phyloP scores from a whole-genome alignment of 2,329 filamentous ascomycete species.

The Atkinsonella hypoxylon region DNA sequence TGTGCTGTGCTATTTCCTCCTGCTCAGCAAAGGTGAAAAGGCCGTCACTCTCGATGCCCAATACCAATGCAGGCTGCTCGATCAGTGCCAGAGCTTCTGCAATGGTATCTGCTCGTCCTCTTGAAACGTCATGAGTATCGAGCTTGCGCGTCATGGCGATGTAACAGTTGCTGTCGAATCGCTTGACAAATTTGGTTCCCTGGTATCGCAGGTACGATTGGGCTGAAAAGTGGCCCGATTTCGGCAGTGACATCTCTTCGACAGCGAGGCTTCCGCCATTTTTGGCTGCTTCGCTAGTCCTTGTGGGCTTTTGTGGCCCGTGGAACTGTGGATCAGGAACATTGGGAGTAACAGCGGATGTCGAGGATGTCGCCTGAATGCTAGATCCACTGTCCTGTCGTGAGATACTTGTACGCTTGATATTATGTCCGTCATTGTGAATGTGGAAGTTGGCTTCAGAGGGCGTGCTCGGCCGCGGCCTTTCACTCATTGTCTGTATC shows the following conservation, averaged over 20 bases:
- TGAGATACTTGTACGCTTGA: conserved; percentile 41
- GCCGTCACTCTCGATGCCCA: conserved; percentile 92
- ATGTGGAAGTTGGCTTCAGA: conserved; percentile 67
- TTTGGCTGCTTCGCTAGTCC: not conserved
- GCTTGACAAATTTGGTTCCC: conserved; percentile 88
- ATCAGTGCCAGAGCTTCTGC: conserved; percentile 69
- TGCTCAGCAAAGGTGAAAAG: conserved; percentile 97
- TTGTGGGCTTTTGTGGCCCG: conserved; percentile 30
- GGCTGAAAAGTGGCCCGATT: conserved; percentile 89
- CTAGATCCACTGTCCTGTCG: conserved; percentile 29
- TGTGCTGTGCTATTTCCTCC: conserved; percentile 73
- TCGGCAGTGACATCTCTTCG: conserved; percentile 36
- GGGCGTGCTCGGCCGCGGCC: conserved; percentile 45
- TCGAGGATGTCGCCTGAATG: conserved; percentile 10
- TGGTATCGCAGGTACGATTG: conserved; percentile 97
- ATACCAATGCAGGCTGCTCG: conserved; percentile 76
- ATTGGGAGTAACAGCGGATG: conserved; percentile 9
- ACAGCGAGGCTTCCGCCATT: conserved; percentile 37
- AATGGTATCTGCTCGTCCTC: conserved; percentile 56
- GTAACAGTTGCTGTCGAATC: conserved; percentile 98
- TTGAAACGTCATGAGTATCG: conserved; percentile 90
- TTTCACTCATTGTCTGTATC: conserved; percentile 69
- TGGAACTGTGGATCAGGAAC: conserved; percentile 54
- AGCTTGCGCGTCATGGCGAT: conserved; percentile 97
- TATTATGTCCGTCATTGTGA: conserved; percentile 70